Base-by-base conservation (phyloP, 176 grass and related monocot genomes). In the Echinochloa phyllopogon region DNA sequence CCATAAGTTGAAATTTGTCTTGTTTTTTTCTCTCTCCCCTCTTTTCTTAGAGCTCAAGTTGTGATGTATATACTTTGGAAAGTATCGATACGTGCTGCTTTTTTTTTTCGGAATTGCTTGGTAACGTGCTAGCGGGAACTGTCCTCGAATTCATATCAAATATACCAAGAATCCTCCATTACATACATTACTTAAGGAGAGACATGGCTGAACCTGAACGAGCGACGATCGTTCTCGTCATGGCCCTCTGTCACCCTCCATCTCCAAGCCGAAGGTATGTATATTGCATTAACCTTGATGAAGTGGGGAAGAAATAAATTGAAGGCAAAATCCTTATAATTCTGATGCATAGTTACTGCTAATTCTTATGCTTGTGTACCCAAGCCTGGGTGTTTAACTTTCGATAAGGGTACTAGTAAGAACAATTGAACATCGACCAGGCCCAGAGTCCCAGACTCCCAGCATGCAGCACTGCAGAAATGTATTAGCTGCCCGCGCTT, bases 211-310 rank as follows among this genome's bases (percentile, higher is more conserved):
- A 33, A 33, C 29, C 29, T 37, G 50, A 25, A 9, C 27, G 8
- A 38, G 3, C 45, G 0, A 11, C 6, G 23, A 45, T 47, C 63
- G 4, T 39, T 69, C 20, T 44, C 47, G n/a, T 47, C 71, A 38
- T 58, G 44, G 20, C 33, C 36, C 29, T 81, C 48, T 37, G 14
- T 33, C 29, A 33, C 61, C 37, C 60, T 76, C 61, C 61, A 56
- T 23, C 62, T 45, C 49, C 61, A 68, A 43, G 61, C 23, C 6
- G 49, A 77, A 68, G 72, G 72, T 65, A 71, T 71, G 16, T 16
- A 1, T 33, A 16, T 14, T 53, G 21, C 11, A 10, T 42, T 5
- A 10, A 44, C 6, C 21, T 23, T 24, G 10, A 53, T 18, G 17
- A 60, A 60, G 6, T n/a, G 5, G 74, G 20, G 12, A 8, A 2